phyloP scores from a whole-genome alignment of 148 eudicot species.

The Camellia sinensis region DNA sequence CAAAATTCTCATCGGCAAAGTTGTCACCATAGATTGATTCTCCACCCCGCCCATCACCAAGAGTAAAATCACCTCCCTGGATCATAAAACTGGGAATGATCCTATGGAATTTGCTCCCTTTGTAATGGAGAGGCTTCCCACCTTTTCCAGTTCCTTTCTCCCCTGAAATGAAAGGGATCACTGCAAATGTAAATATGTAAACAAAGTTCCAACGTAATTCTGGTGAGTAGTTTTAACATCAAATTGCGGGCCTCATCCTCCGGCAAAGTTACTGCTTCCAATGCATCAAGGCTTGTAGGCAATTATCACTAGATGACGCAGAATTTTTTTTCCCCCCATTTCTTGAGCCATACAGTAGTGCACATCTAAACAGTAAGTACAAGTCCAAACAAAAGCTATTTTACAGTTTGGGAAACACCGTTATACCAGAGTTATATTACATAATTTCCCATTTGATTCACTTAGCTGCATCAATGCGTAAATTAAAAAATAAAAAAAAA shows the following conservation, averaged over 20 bases:
- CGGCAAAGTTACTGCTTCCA: background rate
- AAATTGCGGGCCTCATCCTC: background rate
- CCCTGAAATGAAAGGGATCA: constrained; percentile 33
- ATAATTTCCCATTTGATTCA: background rate
- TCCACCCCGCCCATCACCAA: constrained; percentile 94
- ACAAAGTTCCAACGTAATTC: background rate
- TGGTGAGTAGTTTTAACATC: background rate
- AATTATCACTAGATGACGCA: background rate
- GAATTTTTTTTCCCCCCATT: background rate
- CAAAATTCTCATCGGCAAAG: constrained; percentile 88
- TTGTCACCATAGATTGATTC: constrained; percentile 92
- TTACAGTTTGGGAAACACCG: background rate
- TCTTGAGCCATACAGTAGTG: background rate
- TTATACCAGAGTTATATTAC: background rate
- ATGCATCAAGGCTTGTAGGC: background rate
- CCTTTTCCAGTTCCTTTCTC: constrained; percentile 35
- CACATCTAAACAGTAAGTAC: background rate
- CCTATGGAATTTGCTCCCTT: constrained; percentile 28
- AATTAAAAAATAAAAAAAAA: background rate
- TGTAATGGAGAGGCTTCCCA: constrained; percentile 26
- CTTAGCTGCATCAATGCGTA: background rate
- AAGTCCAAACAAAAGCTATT: background rate
- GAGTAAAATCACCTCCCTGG: constrained; percentile 82
- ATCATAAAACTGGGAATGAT: constrained; percentile 29
- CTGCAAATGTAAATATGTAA: background rate